Percentiles rank a stretch among this genome's conserved stretches.
Evolutionary conservation across 2,329 filamentous ascomycete species (phyloP).

Genomic region (Trichophaea hybrida): DNA sequence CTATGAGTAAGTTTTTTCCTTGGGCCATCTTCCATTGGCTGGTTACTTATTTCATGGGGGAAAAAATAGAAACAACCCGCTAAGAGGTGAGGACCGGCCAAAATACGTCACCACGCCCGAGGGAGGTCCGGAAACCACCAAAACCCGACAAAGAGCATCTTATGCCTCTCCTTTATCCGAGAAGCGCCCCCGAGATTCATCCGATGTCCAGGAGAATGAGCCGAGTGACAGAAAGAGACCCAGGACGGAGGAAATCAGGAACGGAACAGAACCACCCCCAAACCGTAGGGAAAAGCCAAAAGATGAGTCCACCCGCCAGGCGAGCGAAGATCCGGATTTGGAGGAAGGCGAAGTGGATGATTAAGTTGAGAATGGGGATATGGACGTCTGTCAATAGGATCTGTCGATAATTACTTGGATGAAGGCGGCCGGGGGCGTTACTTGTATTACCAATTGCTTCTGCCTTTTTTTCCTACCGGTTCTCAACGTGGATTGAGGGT

Average conservation of each 20-base stretch:
- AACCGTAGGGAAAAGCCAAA: conserved; percentile 13
- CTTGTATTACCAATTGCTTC: conserved; percentile 35
- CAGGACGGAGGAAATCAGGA: background rate
- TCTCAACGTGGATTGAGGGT: conserved; percentile 26
- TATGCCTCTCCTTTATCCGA: conserved; percentile 12
- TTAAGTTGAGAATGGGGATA: conserved; percentile 7
- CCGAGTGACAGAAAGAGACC: background rate
- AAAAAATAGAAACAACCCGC: conserved; percentile 22
- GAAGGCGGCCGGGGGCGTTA: background rate
- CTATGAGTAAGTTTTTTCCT: conserved; percentile 25
- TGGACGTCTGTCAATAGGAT: background rate
- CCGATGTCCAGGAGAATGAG: background rate
- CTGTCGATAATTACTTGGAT: background rate
- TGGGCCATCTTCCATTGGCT: background rate
- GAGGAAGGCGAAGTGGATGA: conserved; percentile 23
- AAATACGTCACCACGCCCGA: conserved; percentile 23
- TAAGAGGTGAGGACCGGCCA: conserved; percentile 17
- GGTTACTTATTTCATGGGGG: background rate
- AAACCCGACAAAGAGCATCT: conserved; percentile 18
- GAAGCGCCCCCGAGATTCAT: conserved; percentile 3
- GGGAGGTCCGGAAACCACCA: conserved; percentile 17
- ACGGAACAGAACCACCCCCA: conserved; percentile 1
- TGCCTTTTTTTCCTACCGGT: conserved; percentile 37
- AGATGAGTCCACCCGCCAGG: conserved; percentile 10
- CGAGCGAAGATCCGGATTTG: conserved; percentile 10